Evolutionary conservation across 768 basidiomycete genomes (phyloP).

Genomic region (Lactarius pseudohatsudake): DNA sequence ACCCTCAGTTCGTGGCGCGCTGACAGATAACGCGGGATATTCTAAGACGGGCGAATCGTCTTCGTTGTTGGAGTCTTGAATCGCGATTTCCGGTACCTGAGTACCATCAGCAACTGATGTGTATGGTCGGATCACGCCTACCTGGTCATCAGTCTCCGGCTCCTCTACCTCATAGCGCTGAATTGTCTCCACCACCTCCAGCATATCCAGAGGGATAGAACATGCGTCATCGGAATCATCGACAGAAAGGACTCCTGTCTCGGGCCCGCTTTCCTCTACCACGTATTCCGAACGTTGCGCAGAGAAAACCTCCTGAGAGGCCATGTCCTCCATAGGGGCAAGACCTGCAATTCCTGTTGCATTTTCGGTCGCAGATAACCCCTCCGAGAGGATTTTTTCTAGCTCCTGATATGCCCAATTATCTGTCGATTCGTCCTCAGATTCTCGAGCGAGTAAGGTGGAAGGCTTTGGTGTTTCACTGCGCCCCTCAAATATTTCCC

Average conservation of each 20-base stretch:
- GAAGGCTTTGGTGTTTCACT: not conserved
- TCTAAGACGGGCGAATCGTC: slow-evolving; percentile 6
- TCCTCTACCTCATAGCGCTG: slow-evolving; percentile 23
- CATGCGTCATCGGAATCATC: slow-evolving; percentile 15
- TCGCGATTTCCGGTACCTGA: slow-evolving; percentile 11
- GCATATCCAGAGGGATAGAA: slow-evolving; percentile 19
- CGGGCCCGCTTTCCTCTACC: slow-evolving; percentile 17
- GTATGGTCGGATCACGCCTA: not conserved
- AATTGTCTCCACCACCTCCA: slow-evolving; percentile 1
- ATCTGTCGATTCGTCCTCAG: slow-evolving; percentile 8
- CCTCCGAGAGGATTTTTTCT: slow-evolving; percentile 16
- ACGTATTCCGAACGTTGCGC: slow-evolving; percentile 13
- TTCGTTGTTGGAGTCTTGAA: not conserved
- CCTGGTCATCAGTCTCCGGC: slow-evolving; percentile 18
- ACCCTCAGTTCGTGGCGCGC: not conserved
- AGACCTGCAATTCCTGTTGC: not conserved
- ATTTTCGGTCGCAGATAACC: slow-evolving; percentile 5
- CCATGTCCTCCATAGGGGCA: not conserved
- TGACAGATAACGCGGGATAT: not conserved
- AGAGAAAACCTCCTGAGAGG: not conserved
- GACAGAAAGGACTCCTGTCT: not conserved
- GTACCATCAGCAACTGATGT: not conserved
- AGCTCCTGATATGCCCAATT: slow-evolving; percentile 21
- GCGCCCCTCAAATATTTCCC: not conserved
- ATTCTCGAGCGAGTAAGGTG: not conserved